Conservation (phyloP, 2,329 filamentous ascomycete genomes). For the Aspergillus novoparasiticus region DNA sequence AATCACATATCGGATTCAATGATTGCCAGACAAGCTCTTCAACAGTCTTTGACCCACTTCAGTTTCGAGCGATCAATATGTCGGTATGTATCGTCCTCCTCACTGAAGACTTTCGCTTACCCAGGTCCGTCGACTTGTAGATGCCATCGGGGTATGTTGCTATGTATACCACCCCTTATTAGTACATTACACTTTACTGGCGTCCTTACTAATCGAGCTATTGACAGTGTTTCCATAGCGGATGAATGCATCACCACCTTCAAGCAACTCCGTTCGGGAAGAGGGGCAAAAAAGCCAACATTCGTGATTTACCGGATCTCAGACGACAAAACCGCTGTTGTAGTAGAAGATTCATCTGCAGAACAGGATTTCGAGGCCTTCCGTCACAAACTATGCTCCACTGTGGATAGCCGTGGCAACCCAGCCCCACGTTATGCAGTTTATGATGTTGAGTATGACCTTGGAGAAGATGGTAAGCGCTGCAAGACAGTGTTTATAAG, state of each 20-base stretch:
- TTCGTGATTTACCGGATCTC: constrained; percentile 50
- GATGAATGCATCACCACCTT: constrained; percentile 36
- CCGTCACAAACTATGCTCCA: constrained; percentile 20
- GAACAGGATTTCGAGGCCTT: constrained; percentile 35
- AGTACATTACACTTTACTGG: not conserved
- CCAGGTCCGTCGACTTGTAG: not conserved
- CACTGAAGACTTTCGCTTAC: not conserved
- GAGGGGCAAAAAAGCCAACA: constrained; percentile 47
- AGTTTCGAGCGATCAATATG: not conserved
- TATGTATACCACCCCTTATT: rapidly evolving
- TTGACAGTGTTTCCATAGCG: constrained; percentile 2
- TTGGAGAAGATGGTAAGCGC: constrained; percentile 40
- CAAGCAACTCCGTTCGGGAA: constrained; percentile 30
- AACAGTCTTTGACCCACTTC: not conserved
- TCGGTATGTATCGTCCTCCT: not conserved
- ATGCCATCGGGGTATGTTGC: constrained; percentile 5
- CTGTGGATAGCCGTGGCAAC: constrained; percentile 21
- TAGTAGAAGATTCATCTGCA: constrained; percentile 37
- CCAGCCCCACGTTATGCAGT: constrained; percentile 34
- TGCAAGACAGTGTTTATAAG: constrained; percentile 14
- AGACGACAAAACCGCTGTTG: constrained; percentile 37
- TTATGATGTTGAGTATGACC: constrained; percentile 41
- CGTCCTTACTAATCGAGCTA: not conserved
- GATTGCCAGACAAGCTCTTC: not conserved
- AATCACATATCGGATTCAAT: not conserved